Evolutionary conservation across 2,329 filamentous ascomycete species (phyloP).

Genomic region (Xylaria sp.): DNA sequence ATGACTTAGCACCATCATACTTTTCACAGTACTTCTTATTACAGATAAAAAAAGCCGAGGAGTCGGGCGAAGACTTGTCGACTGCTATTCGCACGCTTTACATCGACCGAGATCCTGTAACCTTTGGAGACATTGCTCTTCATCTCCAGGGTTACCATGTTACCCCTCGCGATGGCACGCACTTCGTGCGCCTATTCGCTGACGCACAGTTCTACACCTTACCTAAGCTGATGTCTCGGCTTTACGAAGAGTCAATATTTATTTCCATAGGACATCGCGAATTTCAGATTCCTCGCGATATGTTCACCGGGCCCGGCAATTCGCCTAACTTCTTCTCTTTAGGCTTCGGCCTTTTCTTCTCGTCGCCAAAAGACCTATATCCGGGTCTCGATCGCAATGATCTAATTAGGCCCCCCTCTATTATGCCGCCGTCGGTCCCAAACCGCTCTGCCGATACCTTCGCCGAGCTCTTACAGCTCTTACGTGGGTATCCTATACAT

Average conservation of each 20-base stretch:
- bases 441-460: constrained; percentile 87
- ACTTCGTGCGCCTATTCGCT: constrained; percentile 92
- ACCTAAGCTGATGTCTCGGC: constrained; percentile 87
- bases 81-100: constrained; percentile 80
- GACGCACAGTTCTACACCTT: constrained; percentile 96
- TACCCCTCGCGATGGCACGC: constrained; percentile 79
- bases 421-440: constrained; percentile 83
- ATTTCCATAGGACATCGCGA: constrained; percentile 87
- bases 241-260: constrained; percentile 92
- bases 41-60: constrained; percentile 75
- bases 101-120: constrained; percentile 91
- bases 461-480: constrained; percentile 80
- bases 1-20: constrained; percentile 82
- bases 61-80: constrained; percentile 64
- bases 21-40: constrained; percentile 94
- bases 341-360: constrained; percentile 89
- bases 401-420: constrained; percentile 86
- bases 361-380: constrained; percentile 81
- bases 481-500: constrained; percentile 84
- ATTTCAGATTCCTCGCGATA: constrained; percentile 89
- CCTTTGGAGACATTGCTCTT: constrained; percentile 87
- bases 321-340: constrained; percentile 96
- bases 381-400: constrained; percentile 83
- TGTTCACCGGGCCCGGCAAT: constrained; percentile 87
- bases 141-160: constrained; percentile 95